Evolutionary conservation across 2,329 filamentous ascomycete genomes (phyloP).

Genomic region (Aspergillus quadricinctus): DNA sequence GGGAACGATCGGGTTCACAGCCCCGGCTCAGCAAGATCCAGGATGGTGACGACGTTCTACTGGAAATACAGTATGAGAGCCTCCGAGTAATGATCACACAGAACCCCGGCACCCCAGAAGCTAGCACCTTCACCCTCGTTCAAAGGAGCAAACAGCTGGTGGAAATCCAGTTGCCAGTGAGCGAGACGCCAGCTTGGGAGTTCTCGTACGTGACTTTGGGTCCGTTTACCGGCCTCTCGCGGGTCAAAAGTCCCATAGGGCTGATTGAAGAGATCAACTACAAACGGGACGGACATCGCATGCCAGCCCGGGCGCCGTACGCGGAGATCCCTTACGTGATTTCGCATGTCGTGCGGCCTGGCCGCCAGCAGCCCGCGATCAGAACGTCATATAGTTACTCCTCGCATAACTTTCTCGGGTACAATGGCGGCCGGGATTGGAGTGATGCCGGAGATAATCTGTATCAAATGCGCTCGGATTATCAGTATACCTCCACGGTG

Average conservation of each 20-base stretch:
- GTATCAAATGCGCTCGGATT: background rate
- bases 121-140: background rate
- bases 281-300: background rate
- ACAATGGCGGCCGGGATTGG: slow-evolving; percentile 1
- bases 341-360: background rate
- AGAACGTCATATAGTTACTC: slow-evolving; percentile 3
- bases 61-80: background rate
- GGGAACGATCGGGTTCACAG: background rate
- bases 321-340: slow-evolving; percentile 1
- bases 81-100: background rate
- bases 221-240: background rate
- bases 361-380: background rate
- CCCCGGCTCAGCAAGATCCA: slow-evolving; percentile 4
- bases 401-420: slow-evolving; percentile 4
- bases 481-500: slow-evolving; percentile 1
- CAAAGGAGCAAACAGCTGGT: background rate
- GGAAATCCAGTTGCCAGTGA: background rate
- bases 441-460: slow-evolving; percentile 1
- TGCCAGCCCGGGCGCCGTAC: background rate
- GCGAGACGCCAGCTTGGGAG: slow-evolving; percentile 1
- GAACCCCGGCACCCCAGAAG: background rate
- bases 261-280: background rate
- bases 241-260: slow-evolving; percentile 2
- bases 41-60: background rate
- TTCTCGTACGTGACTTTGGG: background rate